A percentile compares a stretch with the other conserved stretches of the same genome.
These are phyloP conservation scores for Hygrophila difformis DNA, from an alignment of 257 asterid species.

Conservation along the genomic window DNA sequence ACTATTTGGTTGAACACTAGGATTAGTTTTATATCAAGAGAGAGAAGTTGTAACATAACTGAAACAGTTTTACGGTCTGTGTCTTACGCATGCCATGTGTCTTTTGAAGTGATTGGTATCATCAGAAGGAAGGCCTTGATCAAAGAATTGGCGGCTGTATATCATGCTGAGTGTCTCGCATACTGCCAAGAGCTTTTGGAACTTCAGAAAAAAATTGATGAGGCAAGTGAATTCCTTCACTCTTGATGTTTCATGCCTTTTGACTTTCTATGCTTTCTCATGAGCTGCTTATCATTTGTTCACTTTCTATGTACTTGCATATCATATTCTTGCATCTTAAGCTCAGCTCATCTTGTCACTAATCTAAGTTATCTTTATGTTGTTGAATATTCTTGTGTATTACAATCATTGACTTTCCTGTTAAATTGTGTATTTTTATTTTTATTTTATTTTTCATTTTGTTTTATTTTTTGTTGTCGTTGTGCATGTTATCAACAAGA, in stretches of 20 bases:
- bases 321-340: neutral
- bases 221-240: conserved; percentile 39
- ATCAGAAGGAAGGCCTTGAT: conserved; percentile 82
- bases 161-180: conserved; percentile 91
- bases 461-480: no score
- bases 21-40: neutral
- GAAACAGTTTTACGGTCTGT: neutral
- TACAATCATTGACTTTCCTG: no score
- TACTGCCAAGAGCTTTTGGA: conserved; percentile 86
- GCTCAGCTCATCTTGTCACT: conserved; percentile 2
- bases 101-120: conserved; percentile 69
- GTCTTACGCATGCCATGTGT: conserved; percentile 6
- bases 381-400: no score
- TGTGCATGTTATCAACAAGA: no score
- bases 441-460: no score
- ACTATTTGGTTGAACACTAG: neutral
- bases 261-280: neutral
- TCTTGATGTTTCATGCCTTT: conserved; percentile 2
- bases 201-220: conserved; percentile 69
- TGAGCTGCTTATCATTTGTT: no score
- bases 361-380: neutral
- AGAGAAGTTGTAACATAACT: neutral
- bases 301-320: no score
- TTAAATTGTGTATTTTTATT: no score
- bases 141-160: conserved; percentile 78